These are phyloP conservation scores for Termitomyces sp. DNA, from an alignment of 768 basidiomycete genomes.

Conservation along the genomic window DNA sequence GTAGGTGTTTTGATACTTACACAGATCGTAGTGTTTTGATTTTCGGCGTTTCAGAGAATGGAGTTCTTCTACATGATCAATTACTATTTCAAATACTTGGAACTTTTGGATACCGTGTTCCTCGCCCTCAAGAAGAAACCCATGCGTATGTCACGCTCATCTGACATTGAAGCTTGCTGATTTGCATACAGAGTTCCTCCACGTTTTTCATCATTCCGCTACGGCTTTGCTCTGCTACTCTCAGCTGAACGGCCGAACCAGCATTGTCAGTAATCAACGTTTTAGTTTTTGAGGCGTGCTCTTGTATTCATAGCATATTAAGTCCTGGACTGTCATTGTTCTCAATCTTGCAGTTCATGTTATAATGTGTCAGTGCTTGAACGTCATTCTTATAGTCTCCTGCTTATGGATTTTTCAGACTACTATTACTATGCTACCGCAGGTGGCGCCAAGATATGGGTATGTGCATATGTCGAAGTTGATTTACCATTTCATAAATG, in stretches of 20 bases:
- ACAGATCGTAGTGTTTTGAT: constrained; percentile 4
- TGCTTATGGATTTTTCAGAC: constrained; percentile 40
- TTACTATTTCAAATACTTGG: constrained; percentile 98
- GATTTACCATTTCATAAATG: background rate
- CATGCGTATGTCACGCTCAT: constrained; percentile 54
- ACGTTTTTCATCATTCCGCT: constrained; percentile 99
- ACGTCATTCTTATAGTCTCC: background rate
- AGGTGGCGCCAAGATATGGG: constrained; percentile 96
- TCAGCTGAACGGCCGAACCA: constrained; percentile 92
- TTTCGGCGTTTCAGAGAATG: constrained; percentile 52
- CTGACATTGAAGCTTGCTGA: constrained; percentile 3
- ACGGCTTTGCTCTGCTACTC: constrained; percentile 93
- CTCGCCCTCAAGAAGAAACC: constrained; percentile 98
- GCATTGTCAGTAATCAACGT: constrained; percentile 58
- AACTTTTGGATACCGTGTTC: constrained; percentile 95
- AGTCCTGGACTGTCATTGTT: constrained; percentile 96
- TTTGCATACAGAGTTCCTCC: constrained; percentile 71
- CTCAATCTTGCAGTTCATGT: constrained; percentile 94
- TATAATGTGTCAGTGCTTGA: constrained; percentile 81
- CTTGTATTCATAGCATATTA: constrained; percentile 10
- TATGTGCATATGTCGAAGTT: constrained; percentile 25
- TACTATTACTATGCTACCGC: constrained; percentile 99
- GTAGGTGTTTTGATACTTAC: constrained; percentile 41
- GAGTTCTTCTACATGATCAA: constrained; percentile 99
- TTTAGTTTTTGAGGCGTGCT: background rate